phyloP scores from a whole-genome alignment of 805 yeast genomes.

The Lachancea meyersii region DNA sequence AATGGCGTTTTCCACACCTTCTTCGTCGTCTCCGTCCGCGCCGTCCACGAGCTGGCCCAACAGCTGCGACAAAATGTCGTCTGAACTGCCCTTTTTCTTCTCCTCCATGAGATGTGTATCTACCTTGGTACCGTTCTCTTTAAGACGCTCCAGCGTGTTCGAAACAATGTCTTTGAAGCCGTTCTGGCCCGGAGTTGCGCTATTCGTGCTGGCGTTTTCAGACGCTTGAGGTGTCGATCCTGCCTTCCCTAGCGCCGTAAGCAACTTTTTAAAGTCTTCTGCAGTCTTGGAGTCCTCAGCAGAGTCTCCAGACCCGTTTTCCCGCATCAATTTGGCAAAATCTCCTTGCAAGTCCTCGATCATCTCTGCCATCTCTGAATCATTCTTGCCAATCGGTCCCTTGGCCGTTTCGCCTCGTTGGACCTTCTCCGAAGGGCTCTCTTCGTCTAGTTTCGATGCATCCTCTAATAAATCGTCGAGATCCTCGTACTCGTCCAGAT shows the following conservation, averaged over 20 bases:
- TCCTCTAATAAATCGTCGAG: constrained; percentile 68
- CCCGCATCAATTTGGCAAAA: constrained; percentile 22
- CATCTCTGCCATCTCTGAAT: constrained; percentile 29
- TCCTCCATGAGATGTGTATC: constrained; percentile 48
- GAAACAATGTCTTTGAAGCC: constrained; percentile 71
- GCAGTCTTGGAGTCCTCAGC: constrained; percentile 21
- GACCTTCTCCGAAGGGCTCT: constrained; percentile 6
- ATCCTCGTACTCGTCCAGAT: constrained; percentile 56
- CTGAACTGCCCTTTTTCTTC: constrained; percentile 43
- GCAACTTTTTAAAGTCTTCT: constrained; percentile 34
- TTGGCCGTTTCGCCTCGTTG: constrained; percentile 14
- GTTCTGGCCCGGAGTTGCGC: constrained; percentile 23
- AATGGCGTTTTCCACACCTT: constrained; percentile 52
- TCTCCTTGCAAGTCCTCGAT: constrained; percentile 25
- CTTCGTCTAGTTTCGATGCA: constrained; percentile 14
- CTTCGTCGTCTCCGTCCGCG: constrained; percentile 20
- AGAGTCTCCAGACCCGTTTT: constrained; percentile 8
- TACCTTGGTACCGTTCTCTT: constrained; percentile 65
- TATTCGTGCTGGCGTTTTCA: not conserved
- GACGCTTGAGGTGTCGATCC: constrained; percentile 14
- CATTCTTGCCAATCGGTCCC: constrained; percentile 13
- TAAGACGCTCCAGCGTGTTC: constrained; percentile 72
- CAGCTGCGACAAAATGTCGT: constrained; percentile 55
- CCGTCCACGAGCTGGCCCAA: constrained; percentile 52
- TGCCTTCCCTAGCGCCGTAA: constrained; percentile 25